Conservation (phyloP, 192 early-diverging fungal species). For the Coemansia sp. region DNA sequence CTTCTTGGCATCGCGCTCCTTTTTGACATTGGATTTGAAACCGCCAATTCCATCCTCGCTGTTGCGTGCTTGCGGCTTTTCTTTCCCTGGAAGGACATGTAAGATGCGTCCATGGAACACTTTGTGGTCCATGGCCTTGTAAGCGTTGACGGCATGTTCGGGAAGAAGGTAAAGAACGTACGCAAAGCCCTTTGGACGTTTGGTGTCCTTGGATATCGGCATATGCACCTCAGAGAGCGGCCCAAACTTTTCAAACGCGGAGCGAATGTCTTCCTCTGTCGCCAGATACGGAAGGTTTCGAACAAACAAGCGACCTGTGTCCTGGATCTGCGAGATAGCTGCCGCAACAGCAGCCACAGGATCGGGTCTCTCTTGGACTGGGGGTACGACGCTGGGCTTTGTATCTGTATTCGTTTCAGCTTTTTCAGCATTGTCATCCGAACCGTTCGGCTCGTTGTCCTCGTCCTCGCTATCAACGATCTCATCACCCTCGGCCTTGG, state of each 20-base stretch:
- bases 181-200: constrained; percentile 91
- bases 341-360: constrained; percentile 21
- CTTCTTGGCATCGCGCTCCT: constrained; percentile 77
- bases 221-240: constrained; percentile 93
- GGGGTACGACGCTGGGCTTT: constrained; percentile 5
- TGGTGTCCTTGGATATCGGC: constrained; percentile 89
- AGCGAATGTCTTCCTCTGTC: constrained; percentile 83
- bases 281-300: constrained; percentile 90
- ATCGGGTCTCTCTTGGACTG: constrained; percentile 10
- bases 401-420: constrained; percentile 6
- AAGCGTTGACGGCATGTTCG: constrained; percentile 92
- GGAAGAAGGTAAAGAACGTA: constrained; percentile 88
- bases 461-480: constrained; percentile 18
- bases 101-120: constrained; percentile 92
- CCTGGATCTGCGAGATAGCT: constrained; percentile 73
- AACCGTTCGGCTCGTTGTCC: neutral
- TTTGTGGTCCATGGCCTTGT: constrained; percentile 72
- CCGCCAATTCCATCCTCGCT: constrained; percentile 52
- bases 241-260: constrained; percentile 82
- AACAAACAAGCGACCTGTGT: constrained; percentile 94
- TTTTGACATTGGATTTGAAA: constrained; percentile 70
- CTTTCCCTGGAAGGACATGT: constrained; percentile 86
- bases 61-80: constrained; percentile 61
- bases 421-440: neutral
- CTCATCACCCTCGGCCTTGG: constrained; percentile 35